Evolutionary conservation across 768 basidiomycete species (phyloP).

Genomic region (Galerina marginata): DNA sequence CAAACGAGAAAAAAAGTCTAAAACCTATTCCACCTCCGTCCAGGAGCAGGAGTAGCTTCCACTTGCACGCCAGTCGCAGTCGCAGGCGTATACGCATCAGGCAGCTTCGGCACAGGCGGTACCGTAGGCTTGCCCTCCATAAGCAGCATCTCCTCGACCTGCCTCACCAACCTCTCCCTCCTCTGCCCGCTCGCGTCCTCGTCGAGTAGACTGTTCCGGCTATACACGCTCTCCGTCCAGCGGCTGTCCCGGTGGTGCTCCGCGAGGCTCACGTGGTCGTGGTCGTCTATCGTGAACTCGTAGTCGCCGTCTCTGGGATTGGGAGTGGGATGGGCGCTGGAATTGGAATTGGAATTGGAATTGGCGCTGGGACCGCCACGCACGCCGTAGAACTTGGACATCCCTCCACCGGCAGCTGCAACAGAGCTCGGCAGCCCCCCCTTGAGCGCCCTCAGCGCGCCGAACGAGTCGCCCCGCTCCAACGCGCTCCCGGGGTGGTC

Average conservation of each 20-base stretch:
- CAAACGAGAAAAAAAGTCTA: constrained; percentile 24
- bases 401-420: background rate
- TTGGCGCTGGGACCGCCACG: background rate
- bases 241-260: constrained; percentile 41
- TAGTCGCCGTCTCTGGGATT: no score
- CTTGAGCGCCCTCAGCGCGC: constrained; percentile 11
- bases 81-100: constrained; percentile 32
- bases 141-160: constrained; percentile 59
- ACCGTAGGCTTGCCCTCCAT: constrained; percentile 26
- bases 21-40: constrained; percentile 36
- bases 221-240: constrained; percentile 54
- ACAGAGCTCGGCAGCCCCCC: constrained; percentile 13
- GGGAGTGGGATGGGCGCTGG: no score
- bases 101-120: constrained; percentile 53
- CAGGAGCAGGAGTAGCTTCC: constrained; percentile 18
- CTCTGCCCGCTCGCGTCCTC: constrained; percentile 51
- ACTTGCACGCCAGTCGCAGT: background rate
- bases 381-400: background rate
- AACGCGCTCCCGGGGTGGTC: constrained; percentile 25
- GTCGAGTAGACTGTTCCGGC: constrained; percentile 59
- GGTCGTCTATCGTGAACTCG: no score
- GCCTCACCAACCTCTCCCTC: constrained; percentile 52
- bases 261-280: background rate
- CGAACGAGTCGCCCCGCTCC: constrained; percentile 36
- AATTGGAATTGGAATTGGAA: no score